phyloP scores from a whole-genome alignment of 73 alveolate species.

The Strombidium stylifer region DNA sequence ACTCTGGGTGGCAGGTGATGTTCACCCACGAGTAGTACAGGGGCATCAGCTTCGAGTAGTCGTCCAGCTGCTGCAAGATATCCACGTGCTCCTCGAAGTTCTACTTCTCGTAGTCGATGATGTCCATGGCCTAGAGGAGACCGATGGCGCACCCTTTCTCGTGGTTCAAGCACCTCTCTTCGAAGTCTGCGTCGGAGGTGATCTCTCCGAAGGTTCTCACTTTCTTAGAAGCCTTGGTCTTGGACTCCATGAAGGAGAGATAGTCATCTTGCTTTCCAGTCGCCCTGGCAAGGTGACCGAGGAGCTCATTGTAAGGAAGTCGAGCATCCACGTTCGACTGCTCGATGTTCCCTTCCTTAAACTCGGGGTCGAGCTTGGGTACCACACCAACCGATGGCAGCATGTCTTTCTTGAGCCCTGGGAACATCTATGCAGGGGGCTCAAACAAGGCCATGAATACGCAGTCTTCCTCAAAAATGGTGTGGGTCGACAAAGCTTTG shows the following conservation, averaged over 20 bases:
- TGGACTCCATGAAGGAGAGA: neutral
- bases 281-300: neutral
- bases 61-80: constrained; percentile 10
- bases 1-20: constrained; percentile 38
- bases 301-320: neutral
- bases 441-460: constrained; percentile 2
- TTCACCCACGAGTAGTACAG: constrained; percentile 38
- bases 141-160: constrained; percentile 34
- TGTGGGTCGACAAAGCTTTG: constrained; percentile 15
- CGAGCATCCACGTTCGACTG: constrained; percentile 21
- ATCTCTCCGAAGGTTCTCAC: constrained; percentile 14
- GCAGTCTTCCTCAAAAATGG: constrained; percentile 8
- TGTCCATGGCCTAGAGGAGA: constrained; percentile 6
- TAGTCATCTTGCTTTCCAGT: neutral
- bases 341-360: neutral
- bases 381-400: constrained; percentile 26
- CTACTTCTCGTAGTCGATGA: constrained; percentile 10
- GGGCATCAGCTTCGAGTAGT: constrained; percentile 7
- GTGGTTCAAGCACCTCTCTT: constrained; percentile 4
- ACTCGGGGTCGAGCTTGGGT: constrained; percentile 1
- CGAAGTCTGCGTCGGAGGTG: constrained; percentile 4
- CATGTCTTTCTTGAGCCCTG: neutral
- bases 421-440: constrained; percentile 2
- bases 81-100: constrained; percentile 21
- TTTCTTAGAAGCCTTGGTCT: neutral